Conservation (phyloP, 106 monocot genomes). For the Acorus gramineus region DNA sequence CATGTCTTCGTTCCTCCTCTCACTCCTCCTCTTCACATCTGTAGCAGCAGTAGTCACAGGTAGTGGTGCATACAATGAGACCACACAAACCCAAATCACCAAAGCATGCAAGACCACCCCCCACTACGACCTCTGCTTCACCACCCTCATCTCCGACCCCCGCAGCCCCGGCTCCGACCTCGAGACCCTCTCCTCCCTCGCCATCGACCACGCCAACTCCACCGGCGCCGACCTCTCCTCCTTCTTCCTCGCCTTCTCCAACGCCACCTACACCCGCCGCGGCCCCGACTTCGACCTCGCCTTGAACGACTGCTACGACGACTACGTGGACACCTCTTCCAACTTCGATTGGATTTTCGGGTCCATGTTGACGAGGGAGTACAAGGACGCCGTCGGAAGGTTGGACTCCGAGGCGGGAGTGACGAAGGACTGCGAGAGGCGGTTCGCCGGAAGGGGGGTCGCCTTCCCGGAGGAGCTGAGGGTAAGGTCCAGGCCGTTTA, state of each 20-base stretch:
- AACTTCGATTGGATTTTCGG: too few relatives aligned
- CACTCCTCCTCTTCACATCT: background rate
- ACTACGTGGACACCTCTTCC: too few relatives aligned
- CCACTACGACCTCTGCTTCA: conserved; percentile 58
- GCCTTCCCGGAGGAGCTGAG: too few relatives aligned
- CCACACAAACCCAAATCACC: conserved; percentile 18
- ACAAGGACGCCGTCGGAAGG: too few relatives aligned
- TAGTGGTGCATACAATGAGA: background rate
- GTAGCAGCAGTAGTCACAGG: background rate
- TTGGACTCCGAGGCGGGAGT: too few relatives aligned
- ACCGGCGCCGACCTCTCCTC: conserved; percentile 36
- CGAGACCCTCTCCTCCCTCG: conserved; percentile 25
- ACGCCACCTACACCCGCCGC: conserved; percentile 4
- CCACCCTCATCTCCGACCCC: conserved; percentile 41
- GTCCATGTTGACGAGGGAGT: too few relatives aligned
- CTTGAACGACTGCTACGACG: too few relatives aligned
- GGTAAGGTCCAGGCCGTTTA: too few relatives aligned
- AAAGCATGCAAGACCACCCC: conserved; percentile 36
- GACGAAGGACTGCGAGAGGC: too few relatives aligned
- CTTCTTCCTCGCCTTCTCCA: conserved; percentile 14
- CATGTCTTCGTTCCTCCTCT: background rate
- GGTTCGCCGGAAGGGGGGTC: too few relatives aligned
- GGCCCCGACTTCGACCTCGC: too few relatives aligned
- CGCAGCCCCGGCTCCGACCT: conserved; percentile 17
- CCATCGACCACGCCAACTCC: conserved; percentile 28